Evolutionary conservation across 305 asterid species (phyloP).

Genomic region (Fraxinus albicans): DNA sequence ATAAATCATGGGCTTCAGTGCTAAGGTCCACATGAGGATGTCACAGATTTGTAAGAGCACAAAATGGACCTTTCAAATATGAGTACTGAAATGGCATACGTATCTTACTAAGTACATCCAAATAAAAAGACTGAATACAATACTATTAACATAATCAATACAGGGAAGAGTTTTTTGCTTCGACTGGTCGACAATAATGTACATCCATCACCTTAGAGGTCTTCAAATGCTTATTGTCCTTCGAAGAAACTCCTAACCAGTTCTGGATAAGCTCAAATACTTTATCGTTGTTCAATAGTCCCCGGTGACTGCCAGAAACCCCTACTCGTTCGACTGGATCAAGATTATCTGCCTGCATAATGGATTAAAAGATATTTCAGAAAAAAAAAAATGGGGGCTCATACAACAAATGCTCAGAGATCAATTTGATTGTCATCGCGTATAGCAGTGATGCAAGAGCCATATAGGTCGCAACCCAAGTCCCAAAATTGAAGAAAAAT

Average conservation of each 20-base stretch:
- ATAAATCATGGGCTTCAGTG: not conserved
- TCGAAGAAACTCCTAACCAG: constrained; percentile 42
- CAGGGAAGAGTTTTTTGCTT: not conserved
- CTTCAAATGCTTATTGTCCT: constrained; percentile 27
- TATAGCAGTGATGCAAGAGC: not conserved
- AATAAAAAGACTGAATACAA: not conserved
- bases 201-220: constrained; percentile 44
- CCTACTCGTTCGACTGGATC: constrained; percentile 57
- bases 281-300: constrained; percentile 30
- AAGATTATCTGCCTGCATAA: constrained; percentile 46
- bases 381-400: not conserved
- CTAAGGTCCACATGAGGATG: not conserved
- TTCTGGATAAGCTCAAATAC: constrained; percentile 43
- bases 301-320: constrained; percentile 46
- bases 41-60: not conserved
- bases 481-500: not conserved
- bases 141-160: not conserved
- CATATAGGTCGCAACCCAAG: not conserved
- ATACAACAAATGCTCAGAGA: not conserved
- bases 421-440: not conserved
- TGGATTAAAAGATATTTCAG: not conserved
- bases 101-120: not conserved
- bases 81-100: not conserved
- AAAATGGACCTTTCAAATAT: not conserved
- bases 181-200: not conserved